These are phyloP conservation scores for Pseudocercospora eumusae DNA, from an alignment of 2,329 filamentous ascomycete species.

Conservation along the genomic window DNA sequence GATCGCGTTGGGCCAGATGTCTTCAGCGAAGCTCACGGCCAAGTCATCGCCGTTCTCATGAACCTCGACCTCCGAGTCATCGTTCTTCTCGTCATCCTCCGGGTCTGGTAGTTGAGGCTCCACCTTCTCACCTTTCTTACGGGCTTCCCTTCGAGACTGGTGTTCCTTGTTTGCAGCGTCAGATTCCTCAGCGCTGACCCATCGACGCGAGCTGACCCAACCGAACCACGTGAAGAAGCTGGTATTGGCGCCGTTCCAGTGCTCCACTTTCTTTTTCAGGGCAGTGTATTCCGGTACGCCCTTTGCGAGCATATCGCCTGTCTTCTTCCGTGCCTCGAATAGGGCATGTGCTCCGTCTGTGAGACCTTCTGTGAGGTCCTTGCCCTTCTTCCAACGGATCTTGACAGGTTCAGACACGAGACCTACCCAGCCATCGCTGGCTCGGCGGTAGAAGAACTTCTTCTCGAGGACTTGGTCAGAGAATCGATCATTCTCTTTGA, in stretches of 20 bases:
- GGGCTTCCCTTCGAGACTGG: constrained; percentile 56
- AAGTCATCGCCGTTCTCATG: constrained; percentile 86
- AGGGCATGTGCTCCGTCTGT: constrained; percentile 71
- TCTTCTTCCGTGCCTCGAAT: constrained; percentile 62
- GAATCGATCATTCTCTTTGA: constrained; percentile 80
- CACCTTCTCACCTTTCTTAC: constrained; percentile 42
- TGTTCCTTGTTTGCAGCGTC: constrained; percentile 62
- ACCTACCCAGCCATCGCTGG: constrained; percentile 68
- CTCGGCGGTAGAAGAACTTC: constrained; percentile 82
- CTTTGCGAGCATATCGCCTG: constrained; percentile 44
- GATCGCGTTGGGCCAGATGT: constrained; percentile 84
- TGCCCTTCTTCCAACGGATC: constrained; percentile 75
- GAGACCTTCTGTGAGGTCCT: constrained; percentile 81
- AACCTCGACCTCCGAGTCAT: constrained; percentile 73
- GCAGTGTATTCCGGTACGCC: constrained; percentile 58
- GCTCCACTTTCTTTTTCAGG: constrained; percentile 56
- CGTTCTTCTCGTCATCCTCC: constrained; percentile 57
- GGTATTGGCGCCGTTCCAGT: constrained; percentile 46
- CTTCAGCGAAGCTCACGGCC: constrained; percentile 77
- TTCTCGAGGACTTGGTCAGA: constrained; percentile 78
- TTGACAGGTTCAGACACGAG: constrained; percentile 86
- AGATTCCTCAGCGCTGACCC: constrained; percentile 72
- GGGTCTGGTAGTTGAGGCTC: constrained; percentile 35
- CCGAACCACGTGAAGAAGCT: constrained; percentile 93
- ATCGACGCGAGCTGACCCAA: constrained; percentile 64